phyloP scores from a whole-genome alignment of 1,284 basidiomycete genomes.

The Trichosporon ovoides region DNA sequence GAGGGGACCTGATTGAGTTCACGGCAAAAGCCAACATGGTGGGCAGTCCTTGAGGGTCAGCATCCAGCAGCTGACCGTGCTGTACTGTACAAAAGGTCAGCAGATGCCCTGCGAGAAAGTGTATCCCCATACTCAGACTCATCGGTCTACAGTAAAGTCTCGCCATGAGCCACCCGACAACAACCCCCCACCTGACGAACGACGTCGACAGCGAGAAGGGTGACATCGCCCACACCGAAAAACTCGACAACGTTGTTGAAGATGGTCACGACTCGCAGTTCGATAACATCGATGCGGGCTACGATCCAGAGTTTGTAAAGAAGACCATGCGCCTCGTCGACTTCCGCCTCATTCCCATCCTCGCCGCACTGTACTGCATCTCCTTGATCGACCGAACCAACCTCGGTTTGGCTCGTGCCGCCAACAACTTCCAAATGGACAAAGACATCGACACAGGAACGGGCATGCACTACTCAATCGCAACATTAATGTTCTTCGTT shows the following conservation, averaged over 20 bases:
- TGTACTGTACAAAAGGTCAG: neutral
- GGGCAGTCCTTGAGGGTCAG: too few species aligned
- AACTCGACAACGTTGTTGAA: neutral
- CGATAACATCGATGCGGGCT: slow-evolving; percentile 17
- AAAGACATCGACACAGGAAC: slow-evolving; percentile 34
- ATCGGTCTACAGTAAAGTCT: too few species aligned
- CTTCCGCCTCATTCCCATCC: slow-evolving; percentile 20
- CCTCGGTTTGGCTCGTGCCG: slow-evolving; percentile 34
- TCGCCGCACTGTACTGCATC: slow-evolving; percentile 17
- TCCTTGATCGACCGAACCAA: slow-evolving; percentile 36
- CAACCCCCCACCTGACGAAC: neutral
- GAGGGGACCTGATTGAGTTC: too few species aligned
- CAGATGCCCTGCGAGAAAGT: neutral
- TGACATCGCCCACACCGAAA: neutral
- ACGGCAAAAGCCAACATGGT: too few species aligned
- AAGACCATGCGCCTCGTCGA: slow-evolving; percentile 13
- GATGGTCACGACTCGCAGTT: neutral
- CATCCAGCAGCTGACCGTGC: too few species aligned
- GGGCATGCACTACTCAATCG: slow-evolving; percentile 37
- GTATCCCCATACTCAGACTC: neutral
- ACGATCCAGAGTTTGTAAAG: slow-evolving; percentile 7
- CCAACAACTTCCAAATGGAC: slow-evolving; percentile 25
- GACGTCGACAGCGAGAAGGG: slow-evolving; percentile 4
- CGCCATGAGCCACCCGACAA: neutral
- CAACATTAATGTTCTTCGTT: slow-evolving; percentile 42